A percentile compares a stretch with the other conserved stretches of the same genome.
Conservation (phyloP, 1,284 basidiomycete species). For the Austroboletus niveus region DNA sequence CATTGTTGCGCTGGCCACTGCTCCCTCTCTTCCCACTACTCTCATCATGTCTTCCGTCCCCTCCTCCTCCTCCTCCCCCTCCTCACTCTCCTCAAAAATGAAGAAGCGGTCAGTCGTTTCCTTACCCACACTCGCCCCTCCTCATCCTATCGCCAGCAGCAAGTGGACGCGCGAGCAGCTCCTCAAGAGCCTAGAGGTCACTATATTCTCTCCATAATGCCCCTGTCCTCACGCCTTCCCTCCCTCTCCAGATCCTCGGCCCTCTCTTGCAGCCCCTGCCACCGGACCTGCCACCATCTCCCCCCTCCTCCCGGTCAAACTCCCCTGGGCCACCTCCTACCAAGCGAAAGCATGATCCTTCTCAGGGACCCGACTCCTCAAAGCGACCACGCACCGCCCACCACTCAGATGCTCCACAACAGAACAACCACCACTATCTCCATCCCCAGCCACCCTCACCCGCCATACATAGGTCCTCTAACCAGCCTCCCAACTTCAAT, state of each 20-base stretch:
- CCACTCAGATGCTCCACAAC: constrained; percentile 33
- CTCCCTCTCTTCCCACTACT: constrained; percentile 40
- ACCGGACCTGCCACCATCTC: constrained; percentile 63
- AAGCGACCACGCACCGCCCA: constrained; percentile 58
- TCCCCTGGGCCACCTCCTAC: constrained; percentile 49
- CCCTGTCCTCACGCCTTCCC: constrained; percentile 16
- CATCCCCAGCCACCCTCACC: constrained; percentile 25
- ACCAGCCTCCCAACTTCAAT: constrained; percentile 28
- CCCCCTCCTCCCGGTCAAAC: constrained; percentile 59
- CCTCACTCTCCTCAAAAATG: constrained; percentile 15
- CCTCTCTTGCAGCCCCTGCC: constrained; percentile 54
- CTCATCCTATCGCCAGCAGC: constrained; percentile 37
- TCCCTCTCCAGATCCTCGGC: constrained; percentile 52
- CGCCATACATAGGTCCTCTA: constrained; percentile 29
- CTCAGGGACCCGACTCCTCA: constrained; percentile 42
- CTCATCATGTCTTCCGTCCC: constrained; percentile 32
- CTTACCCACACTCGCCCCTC: constrained; percentile 23
- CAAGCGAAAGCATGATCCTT: constrained; percentile 61
- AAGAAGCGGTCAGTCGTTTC: constrained; percentile 39
- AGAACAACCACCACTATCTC: constrained; percentile 32
- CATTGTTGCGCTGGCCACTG: constrained; percentile 38
- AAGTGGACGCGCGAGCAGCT: constrained; percentile 62
- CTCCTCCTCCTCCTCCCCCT: constrained; percentile 27
- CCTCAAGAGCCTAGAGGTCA: constrained; percentile 57
- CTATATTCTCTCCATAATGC: constrained; percentile 1